Base-by-base conservation (phyloP, 495 filamentous ascomycete genomes). In the Cercophora newfieldiana region DNA sequence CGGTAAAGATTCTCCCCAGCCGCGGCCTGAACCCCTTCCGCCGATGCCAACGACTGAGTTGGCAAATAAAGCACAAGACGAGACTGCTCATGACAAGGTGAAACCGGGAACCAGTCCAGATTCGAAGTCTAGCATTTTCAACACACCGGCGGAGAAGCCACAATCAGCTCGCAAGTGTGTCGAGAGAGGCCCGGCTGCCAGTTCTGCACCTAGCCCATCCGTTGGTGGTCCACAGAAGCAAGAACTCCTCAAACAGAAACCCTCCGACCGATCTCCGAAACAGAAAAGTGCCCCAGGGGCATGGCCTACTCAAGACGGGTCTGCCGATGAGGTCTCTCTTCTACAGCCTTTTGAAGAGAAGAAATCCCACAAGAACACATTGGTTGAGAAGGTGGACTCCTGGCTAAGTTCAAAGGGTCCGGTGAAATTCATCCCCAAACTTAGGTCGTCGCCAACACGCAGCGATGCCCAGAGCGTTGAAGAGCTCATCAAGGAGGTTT, bases 1-100 rank as follows among this genome's bases (percentile, higher is more conserved):
- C 54, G 51, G 59, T 6, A 54, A 59, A 31, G 73, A 78, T 61
- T 64, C 69, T 31, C 56, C 24, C 3, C 12, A 16, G 12, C 37
- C 2, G 2, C 37, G 37, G 50, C 50, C 5, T 2, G 4, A 53
- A 12, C 2, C n/a, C 16, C 10, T 53, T 16, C 2, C 2, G 37
- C 18, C 37, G 37, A 44, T 5, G 37, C 2, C 3, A 44, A 16
- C 37, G 3, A 44, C 37, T 14, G 37, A 2, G 37, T 6, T 14
- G 37, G 10, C 3, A 44, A 44, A 16, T 2, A 44, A 16, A 8
- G 10, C 2, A 14, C 37, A 14, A 16, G 37, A 14, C 10, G 37
- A 5, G 2, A 14, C 2, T 2, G 37, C 18, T 14, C 10, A 14
- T 44, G 10, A 2, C 12, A 26, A 16, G 31, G 48, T n/a, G 31